Base-by-base conservation (phyloP, 1,139 yeast species). In the Spencermartinsiella ligniputridi region DNA sequence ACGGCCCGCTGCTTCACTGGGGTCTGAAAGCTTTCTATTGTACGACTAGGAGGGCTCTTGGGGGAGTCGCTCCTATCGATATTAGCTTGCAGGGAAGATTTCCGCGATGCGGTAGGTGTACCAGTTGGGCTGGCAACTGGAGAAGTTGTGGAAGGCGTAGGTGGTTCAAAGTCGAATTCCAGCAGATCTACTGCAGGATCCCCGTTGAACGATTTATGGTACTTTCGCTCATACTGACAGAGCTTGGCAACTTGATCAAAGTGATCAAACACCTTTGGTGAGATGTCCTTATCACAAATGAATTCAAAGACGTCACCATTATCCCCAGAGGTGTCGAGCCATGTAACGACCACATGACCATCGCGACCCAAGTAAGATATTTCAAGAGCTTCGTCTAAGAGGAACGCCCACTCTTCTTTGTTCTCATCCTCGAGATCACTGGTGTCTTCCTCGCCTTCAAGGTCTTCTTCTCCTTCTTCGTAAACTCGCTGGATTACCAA, bases 281-380 rank as follows among this genome's bases (percentile, higher is more conserved):
- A 72, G 6, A 83, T 77, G n/a, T 74, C 73, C 39, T 75, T 76
- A 50, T 81, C 88, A 45, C 89, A 77, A 17, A 84, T 73, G 65
- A 88, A 90, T 63, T 88, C 95, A 64, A 84, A 89, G 49, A 74
- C 69, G 60, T 90, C 97, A 13, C 90, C 97, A n/a, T 73, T 71
- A 55, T 88, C 96, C 24, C 96, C 96, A 41, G 83, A 83, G 42
- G 81, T 61, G 55, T 92, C 96, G 20, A 70, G 70, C 98, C 98
- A 92, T 0, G 81, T 72, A 37, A 92, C 75, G 1, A 83, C 79
- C 36, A 71, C 62, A 4, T 70, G 64, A 5, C 74, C 77, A 6
- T 71, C 70, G 33, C 66, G 60, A 36, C 71, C 68, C 36, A 60
- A 40, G 71, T 71, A 63, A 69, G 74, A 54, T 77, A 71, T 47